These are phyloP conservation scores for Quercus gilva DNA, from an alignment of 306 rosid species.

Conservation along the genomic window DNA sequence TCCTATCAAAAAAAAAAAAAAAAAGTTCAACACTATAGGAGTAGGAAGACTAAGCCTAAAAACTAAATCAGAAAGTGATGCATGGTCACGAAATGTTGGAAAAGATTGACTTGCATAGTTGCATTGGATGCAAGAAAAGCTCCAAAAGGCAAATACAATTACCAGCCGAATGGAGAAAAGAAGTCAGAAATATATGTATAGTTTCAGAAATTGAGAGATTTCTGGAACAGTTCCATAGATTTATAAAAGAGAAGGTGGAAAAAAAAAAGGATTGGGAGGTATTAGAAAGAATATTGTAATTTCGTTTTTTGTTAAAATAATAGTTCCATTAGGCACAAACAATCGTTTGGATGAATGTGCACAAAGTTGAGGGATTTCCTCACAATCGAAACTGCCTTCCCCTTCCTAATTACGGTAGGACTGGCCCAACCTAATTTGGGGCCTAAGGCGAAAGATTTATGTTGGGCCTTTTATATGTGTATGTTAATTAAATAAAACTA, in stretches of 20 bases:
- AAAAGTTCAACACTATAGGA: not conserved
- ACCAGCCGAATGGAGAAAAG: not conserved
- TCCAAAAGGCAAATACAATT: not conserved
- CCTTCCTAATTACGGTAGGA: too few species aligned
- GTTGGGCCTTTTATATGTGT: too few species aligned
- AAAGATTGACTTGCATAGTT: not conserved
- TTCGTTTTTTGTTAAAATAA: not conserved
- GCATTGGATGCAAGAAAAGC: not conserved
- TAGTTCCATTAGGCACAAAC: not conserved
- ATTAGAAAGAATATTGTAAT: not conserved
- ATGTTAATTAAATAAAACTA: too few species aligned
- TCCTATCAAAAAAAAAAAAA: too few species aligned
- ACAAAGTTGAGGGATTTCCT: not conserved
- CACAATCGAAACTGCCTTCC: not conserved
- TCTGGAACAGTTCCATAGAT: not conserved
- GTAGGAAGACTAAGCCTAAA: not conserved
- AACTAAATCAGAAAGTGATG: not conserved
- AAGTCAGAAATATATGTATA: not conserved
- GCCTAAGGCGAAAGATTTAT: too few species aligned
- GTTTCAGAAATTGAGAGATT: not conserved
- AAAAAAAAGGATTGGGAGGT: not conserved
- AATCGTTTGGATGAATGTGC: not conserved
- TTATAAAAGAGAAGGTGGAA: not conserved
- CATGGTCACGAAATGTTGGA: not conserved
- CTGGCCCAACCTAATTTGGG: too few species aligned